A percentile compares a stretch with the other conserved stretches of the same genome.
Conservation (phyloP, 1,139 yeast species). For the Suhomyces bolitotheri region DNA sequence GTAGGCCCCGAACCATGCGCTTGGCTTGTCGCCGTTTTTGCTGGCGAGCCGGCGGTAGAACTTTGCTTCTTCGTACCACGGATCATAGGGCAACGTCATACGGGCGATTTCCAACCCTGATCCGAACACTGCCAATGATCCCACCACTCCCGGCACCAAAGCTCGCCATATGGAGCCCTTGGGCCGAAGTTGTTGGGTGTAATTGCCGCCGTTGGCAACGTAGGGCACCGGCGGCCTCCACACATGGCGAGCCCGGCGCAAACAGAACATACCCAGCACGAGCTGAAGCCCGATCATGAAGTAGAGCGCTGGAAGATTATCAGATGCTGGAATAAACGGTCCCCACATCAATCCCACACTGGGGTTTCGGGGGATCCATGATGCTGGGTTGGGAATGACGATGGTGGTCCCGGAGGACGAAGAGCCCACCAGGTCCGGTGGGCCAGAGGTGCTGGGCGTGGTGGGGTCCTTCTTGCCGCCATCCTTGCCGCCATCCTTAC, state of each 20-base stretch:
- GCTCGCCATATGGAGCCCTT: conserved; percentile 13
- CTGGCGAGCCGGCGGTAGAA: conserved; percentile 47
- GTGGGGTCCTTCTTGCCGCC: conserved; percentile 3
- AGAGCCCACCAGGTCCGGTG: too few species aligned
- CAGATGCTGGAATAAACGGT: conserved; percentile 65
- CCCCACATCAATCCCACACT: conserved; percentile 64
- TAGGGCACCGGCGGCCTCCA: conserved; percentile 16
- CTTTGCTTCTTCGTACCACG: conserved; percentile 63
- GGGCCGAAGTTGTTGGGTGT: conserved; percentile 4
- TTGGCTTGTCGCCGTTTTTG: conserved; percentile 43
- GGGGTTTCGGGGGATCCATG: conserved; percentile 43
- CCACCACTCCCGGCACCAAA: conserved; percentile 20
- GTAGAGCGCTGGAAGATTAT: conserved; percentile 51
- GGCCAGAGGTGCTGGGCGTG: not conserved
- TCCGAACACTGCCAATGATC: conserved; percentile 30
- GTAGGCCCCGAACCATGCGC: conserved; percentile 63
- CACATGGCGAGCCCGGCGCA: conserved; percentile 25
- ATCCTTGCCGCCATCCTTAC: conserved; percentile 17
- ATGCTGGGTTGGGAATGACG: conserved; percentile 24
- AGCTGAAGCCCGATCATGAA: conserved; percentile 51
- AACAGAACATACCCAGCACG: conserved; percentile 37
- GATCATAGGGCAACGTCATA: conserved; percentile 54
- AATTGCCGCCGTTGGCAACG: conserved; percentile 13
- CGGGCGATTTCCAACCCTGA: conserved; percentile 53
- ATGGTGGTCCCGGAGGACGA: conserved; percentile 20